Evolutionary conservation across 352 stramenopile genomes (phyloP).

Genomic region (Pseudoperonospora humuli): DNA sequence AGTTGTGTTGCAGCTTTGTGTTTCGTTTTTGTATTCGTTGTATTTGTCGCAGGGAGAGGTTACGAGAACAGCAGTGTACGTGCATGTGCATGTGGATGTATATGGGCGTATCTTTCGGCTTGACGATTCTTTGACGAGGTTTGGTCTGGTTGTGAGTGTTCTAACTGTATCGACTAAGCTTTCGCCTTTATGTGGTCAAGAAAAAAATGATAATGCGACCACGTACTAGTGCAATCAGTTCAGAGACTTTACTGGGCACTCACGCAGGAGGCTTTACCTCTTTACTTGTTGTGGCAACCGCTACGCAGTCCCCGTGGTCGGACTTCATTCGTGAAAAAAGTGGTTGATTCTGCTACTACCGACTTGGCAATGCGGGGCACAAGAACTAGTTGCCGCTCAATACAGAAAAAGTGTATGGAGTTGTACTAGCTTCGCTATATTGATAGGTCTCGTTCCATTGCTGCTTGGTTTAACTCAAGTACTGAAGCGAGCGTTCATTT

Average conservation of each 20-base stretch:
- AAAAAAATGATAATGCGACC: constrained; percentile 11
- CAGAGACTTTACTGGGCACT: constrained; percentile 6
- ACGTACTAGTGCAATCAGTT: constrained; percentile 3
- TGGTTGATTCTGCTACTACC: neutral
- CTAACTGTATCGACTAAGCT: neutral
- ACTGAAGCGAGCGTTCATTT: neutral
- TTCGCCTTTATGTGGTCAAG: neutral
- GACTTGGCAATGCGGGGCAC: too few relatives aligned
- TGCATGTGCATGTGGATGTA: too few relatives aligned
- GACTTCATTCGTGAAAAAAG: neutral
- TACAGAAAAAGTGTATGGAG: too few relatives aligned
- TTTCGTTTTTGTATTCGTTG: neutral
- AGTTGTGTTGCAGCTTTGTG: neutral
- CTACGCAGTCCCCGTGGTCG: neutral
- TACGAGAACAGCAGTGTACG: constrained; percentile 4
- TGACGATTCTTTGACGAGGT: neutral
- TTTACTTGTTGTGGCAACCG: neutral
- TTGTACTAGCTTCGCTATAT: too few relatives aligned
- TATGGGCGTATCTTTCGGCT: neutral
- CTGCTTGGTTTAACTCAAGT: too few relatives aligned
- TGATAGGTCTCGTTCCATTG: too few relatives aligned
- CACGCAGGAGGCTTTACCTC: neutral
- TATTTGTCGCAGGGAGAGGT: constrained; percentile 1
- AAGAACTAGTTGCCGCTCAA: too few relatives aligned
- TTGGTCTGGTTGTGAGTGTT: neutral